Base-by-base conservation (phyloP, 2,329 filamentous ascomycete genomes). In the Bisporella sp. region DNA sequence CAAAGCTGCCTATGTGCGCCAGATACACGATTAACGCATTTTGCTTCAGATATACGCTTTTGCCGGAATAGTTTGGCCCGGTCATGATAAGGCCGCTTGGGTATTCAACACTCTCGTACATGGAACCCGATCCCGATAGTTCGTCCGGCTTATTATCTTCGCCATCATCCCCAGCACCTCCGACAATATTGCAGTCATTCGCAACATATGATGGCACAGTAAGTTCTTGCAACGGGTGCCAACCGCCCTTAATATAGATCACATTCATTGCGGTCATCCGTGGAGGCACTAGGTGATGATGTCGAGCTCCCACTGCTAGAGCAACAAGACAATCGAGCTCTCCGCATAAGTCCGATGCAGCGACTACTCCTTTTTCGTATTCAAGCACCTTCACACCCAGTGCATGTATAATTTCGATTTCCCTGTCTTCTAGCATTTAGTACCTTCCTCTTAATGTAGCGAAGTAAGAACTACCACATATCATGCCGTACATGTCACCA, bases 11-110 rank as follows among this genome's bases (percentile, higher is more conserved):
- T 48, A 96, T 80, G 63, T 99, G 93, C 0, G 93, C 89, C 67
- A 99, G 78, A 64, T 93, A 96, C 11, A 95, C 84, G 52, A 96
- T 93, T 46, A 96, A 72, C 4, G 91, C 93, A 32, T 89, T 81
- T 66, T 99, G 92, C 67, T 95, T 99, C 64, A 97, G 76, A 67
- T 96, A 97, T 0, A 97, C 81, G 59, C 90, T 97, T 68, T 99
- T 99, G 0, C 93, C 93, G 0, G 93, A 97, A 65, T 93, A 95
- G 60, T 99, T 99, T 4, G 93, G 91, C 0, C 93, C 93, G 0
- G 93, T 97, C 60, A 99, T 68, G 5, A 96, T 71, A 9, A 96
- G 66, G 69, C 89, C 85, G 56, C 79, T 89, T 9, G 87, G 82
- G 3, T 64, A 64, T 4, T 66, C 57, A 9, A 50, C 48, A 21